Base-by-base conservation (phyloP, 176 grass and related monocot genomes). In the Zea luxurians region DNA sequence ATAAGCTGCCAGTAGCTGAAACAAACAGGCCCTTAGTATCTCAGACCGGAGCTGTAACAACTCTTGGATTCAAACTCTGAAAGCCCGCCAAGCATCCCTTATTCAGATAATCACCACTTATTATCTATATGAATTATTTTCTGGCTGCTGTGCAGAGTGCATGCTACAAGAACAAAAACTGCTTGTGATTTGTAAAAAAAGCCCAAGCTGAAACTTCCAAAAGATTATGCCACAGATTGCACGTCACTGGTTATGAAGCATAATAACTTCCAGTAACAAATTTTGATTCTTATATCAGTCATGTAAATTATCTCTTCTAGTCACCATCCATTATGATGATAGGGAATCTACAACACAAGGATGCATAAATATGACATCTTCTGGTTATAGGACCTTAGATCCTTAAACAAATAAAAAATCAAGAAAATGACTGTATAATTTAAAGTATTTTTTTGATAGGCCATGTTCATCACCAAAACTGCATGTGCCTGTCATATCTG, bases 371-470 rank as follows among this genome's bases (percentile, higher is more conserved):
- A 4, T 20, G 70, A 36, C 43, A 75, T 44, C 13, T 85, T 73
- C 48, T 76, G 36, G 10, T 44, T 10, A 34, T 2, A 49, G 59
- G 37, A 20, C 8, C 78, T 77, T 65, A 9, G 1, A 42, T 44
- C 3, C 58, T n/a, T 20, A 57, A 48, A 7, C 27, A 27, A 69
- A 10, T 55, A 63, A 66, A 48, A 1, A 2, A 17, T 20, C 61
- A 45, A 10, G 3, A 68, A 44, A 8, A 82, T 40, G 48, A 37
- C 65, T 4, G 50, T 16, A 73, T 78, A 38, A 67, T 16, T 17
- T 5, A 2, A 65, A 55, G 7, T 58, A 71, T 65, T 48, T 70
- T 66, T 43, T 37, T 60, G 36, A 84, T 64, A 42, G 46, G 67
- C 20, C 21, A 70, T 9, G 17, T 50, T 37, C 47, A 48, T 48